These are phyloP conservation scores for Phialophora verrucosa DNA, from an alignment of 2,329 filamentous ascomycete species.

Conservation along the genomic window DNA sequence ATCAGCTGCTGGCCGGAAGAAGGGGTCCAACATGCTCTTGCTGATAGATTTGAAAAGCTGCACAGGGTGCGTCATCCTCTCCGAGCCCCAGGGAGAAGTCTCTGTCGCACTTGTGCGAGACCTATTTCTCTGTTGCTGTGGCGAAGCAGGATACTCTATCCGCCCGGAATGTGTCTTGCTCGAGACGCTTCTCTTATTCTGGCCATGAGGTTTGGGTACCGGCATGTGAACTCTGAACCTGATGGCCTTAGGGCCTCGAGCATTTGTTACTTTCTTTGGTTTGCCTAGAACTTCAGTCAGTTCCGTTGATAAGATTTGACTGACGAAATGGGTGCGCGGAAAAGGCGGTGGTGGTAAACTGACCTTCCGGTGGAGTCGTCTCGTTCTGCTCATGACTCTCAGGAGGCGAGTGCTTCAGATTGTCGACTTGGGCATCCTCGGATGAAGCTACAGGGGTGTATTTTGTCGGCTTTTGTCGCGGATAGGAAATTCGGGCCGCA, in stretches of 20 bases:
- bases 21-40: slow-evolving; percentile 1
- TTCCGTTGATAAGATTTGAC: neutral
- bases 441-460: neutral
- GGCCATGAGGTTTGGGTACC: neutral
- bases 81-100: neutral
- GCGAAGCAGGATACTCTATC: neutral
- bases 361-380: neutral
- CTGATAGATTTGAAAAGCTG: neutral
- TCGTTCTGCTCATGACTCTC: neutral
- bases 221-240: neutral
- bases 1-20: neutral
- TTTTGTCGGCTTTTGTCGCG: neutral
- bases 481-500: neutral
- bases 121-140: neutral
- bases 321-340: neutral
- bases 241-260: neutral
- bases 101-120: neutral
- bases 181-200: neutral
- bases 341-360: neutral
- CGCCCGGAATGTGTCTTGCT: neutral
- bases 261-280: neutral
- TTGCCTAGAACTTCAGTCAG: neutral
- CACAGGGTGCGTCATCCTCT: neutral
- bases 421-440: neutral
- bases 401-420: neutral